Conservation (phyloP, 768 basidiomycete genomes). For the Tylopilus cervinicoccineus region DNA sequence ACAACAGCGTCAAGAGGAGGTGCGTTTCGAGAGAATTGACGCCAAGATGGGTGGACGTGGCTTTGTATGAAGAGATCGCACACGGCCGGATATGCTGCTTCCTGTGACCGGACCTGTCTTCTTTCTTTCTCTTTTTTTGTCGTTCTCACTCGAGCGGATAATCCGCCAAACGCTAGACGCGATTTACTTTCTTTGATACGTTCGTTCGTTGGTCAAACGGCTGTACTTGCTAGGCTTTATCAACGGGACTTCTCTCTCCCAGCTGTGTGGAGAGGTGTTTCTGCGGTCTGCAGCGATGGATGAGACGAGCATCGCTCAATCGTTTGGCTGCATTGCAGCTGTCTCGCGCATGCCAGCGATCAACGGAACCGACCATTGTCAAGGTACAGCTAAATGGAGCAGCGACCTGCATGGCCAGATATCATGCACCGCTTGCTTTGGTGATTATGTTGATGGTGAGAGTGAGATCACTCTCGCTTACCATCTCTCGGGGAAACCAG, state of each 20-base stretch:
- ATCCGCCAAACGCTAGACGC: slow-evolving; percentile 3
- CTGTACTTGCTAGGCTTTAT: slow-evolving; percentile 1
- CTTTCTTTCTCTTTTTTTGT: background rate
- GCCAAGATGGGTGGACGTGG: slow-evolving; percentile 82
- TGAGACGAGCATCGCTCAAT: no score
- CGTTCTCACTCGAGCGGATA: background rate
- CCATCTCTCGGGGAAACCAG: no score
- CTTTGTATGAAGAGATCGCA: slow-evolving; percentile 57
- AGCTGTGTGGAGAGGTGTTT: no score
- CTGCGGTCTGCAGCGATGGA: no score
- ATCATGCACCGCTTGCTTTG: no score
- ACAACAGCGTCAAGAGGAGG: slow-evolving; percentile 67
- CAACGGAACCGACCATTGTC: no score
- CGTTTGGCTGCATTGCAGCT: no score
- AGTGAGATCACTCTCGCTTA: no score
- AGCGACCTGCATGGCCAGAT: no score
- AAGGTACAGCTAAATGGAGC: no score
- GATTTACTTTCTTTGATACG: background rate
- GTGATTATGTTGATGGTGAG: no score
- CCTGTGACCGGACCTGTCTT: background rate
- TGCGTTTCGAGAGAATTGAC: slow-evolving; percentile 87
- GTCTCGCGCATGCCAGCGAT: no score
- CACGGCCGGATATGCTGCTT: background rate
- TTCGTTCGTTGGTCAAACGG: background rate
- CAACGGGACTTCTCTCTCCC: background rate